These are phyloP conservation scores for Penicillium sp. DNA, from an alignment of 2,329 filamentous ascomycete genomes.

Conservation along the genomic window DNA sequence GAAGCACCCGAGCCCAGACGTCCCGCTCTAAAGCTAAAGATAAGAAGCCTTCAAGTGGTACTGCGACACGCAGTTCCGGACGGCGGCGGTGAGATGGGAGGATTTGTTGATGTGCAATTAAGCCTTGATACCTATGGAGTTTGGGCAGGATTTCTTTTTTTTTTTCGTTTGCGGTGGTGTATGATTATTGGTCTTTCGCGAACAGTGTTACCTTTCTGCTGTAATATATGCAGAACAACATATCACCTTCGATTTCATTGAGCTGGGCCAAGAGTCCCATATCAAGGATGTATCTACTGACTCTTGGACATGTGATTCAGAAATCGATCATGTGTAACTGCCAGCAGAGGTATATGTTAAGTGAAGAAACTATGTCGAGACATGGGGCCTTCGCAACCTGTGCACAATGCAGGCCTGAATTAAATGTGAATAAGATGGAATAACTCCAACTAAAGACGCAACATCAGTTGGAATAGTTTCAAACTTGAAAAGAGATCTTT, in stretches of 20 bases:
- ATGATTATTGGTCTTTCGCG: conserved; percentile 1
- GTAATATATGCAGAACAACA: neutral
- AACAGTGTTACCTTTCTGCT: neutral
- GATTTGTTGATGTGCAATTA: neutral
- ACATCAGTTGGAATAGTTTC: too few species aligned
- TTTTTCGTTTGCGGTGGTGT: conserved; percentile 1
- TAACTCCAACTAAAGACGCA: too few species aligned
- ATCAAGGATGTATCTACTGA: too few species aligned
- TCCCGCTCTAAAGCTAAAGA: conserved; percentile 39
- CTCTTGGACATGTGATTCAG: too few species aligned
- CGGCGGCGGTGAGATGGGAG: conserved; percentile 32
- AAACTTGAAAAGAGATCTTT: neutral
- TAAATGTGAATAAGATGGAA: too few species aligned
- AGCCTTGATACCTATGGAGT: conserved; percentile 30
- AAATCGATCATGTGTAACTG: too few species aligned
- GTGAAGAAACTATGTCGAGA: neutral
- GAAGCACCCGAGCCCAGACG: conserved; percentile 39
- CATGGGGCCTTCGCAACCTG: too few species aligned
- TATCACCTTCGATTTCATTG: neutral
- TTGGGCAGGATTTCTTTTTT: conserved; percentile 12
- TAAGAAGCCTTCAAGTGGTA: conserved; percentile 33
- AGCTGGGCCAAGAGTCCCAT: too few species aligned
- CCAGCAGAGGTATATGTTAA: too few species aligned
- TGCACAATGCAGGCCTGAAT: too few species aligned
- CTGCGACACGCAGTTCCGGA: conserved; percentile 38